Evolutionary conservation across 441 rosid species (phyloP).

Genomic region (Adansonia rubrostipa): DNA sequence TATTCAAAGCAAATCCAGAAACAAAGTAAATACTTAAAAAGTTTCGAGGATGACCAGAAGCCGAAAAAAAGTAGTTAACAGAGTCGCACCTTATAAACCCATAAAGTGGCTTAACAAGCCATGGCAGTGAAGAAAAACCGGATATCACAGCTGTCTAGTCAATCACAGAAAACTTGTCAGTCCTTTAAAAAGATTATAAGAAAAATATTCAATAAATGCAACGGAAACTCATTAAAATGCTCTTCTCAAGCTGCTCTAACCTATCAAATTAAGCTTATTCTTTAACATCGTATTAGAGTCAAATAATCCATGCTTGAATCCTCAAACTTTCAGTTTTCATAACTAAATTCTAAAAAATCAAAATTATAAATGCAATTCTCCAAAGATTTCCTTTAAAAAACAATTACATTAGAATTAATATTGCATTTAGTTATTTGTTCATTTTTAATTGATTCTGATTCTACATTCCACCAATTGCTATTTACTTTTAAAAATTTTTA

Average conservation of each 20-base stretch:
- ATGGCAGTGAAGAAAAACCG: conserved; percentile 90
- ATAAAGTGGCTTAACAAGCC: conserved; percentile 94
- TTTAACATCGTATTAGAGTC: neutral
- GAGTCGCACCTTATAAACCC: conserved; percentile 83
- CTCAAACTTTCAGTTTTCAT: neutral
- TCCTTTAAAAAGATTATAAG: conserved; percentile 30
- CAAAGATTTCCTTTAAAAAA: neutral
- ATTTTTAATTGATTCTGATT: conserved; percentile 1
- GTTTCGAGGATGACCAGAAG: conserved; percentile 12
- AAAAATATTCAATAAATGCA: conserved; percentile 18
- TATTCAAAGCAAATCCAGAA: conserved; percentile 22
- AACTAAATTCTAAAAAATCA: neutral
- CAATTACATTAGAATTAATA: neutral
- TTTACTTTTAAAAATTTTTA: neutral
- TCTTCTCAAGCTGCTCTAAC: neutral
- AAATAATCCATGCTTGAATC: neutral
- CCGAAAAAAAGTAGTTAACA: conserved; percentile 13
- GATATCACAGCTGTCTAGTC: conserved; percentile 96
- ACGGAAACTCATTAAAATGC: neutral
- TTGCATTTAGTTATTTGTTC: neutral
- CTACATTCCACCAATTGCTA: neutral
- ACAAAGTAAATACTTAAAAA: conserved; percentile 20
- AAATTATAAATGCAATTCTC: neutral
- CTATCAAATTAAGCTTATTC: neutral
- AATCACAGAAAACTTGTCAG: conserved; percentile 54